phyloP scores from a whole-genome alignment of 495 filamentous ascomycete genomes.

The Neurospora sp. region DNA sequence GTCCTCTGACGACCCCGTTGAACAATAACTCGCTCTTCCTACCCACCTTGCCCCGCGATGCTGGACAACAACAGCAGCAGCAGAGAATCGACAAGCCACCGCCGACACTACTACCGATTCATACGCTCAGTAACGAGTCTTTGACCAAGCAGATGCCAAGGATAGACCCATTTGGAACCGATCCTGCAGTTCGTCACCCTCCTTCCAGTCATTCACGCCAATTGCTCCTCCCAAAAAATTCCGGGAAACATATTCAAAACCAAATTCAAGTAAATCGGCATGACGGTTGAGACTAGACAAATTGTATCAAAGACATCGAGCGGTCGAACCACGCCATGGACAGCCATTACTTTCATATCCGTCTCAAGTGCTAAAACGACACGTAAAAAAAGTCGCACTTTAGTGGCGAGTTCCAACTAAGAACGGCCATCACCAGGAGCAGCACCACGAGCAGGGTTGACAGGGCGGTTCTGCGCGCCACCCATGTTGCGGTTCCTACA shows the following conservation, averaged over 20 bases:
- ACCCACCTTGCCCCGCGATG: constrained; percentile 36
- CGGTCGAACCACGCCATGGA: background rate
- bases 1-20: constrained; percentile 22
- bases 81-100: constrained; percentile 24
- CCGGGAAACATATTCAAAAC: no score
- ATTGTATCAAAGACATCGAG: background rate
- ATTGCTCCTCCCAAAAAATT: constrained; percentile 4
- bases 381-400: background rate
- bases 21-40: constrained; percentile 22
- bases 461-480: constrained; percentile 6
- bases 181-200: constrained; percentile 3
- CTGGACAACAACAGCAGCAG: constrained; percentile 3
- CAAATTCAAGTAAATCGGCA: no score
- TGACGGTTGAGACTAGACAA: fast-evolving
- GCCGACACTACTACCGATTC: constrained; percentile 24
- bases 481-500: constrained; percentile 23
- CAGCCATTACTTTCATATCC: background rate
- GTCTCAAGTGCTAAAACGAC: background rate
- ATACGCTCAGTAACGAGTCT: constrained; percentile 19
- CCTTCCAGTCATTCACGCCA: constrained; percentile 16
- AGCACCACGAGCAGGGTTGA: constrained; percentile 13
- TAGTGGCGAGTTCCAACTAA: background rate
- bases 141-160: constrained; percentile 1
- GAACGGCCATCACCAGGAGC: constrained; percentile 14
- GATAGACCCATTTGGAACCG: constrained; percentile 7